Conservation (phyloP, 257 asterid genomes). For the Lithospermum erythrorhizon region DNA sequence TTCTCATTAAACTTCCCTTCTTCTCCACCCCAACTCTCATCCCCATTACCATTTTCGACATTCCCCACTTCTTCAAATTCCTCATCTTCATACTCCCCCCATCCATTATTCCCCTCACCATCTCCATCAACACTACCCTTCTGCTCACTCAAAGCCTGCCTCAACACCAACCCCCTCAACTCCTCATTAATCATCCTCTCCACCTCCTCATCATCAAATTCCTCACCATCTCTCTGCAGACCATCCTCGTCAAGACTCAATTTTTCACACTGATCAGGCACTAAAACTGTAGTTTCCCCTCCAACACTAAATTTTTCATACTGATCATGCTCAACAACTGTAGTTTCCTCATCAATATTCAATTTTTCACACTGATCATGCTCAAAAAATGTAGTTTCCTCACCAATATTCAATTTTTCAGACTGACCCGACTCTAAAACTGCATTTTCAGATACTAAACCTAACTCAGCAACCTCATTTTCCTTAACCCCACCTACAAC, state of each 20-base stretch:
- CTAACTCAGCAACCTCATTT: too few relatives aligned
- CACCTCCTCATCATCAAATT: slow-evolving; percentile 8
- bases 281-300: too few relatives aligned
- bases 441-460: too few relatives aligned
- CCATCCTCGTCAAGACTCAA: neutral
- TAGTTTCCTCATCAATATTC: too few relatives aligned
- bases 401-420: neutral
- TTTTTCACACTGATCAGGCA: too few relatives aligned
- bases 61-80: slow-evolving; percentile 4
- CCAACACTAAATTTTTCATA: too few relatives aligned
- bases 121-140: slow-evolving; percentile 7
- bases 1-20: slow-evolving; percentile 13
- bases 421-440: too few relatives aligned
- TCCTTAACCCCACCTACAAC: too few relatives aligned
- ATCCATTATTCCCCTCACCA: slow-evolving; percentile 5
- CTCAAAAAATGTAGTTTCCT: neutral
- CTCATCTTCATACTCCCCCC: neutral
- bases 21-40: slow-evolving; percentile 8
- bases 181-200: slow-evolving; percentile 12
- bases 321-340: too few relatives aligned
- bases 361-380: too few relatives aligned
- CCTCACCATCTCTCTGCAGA: too few relatives aligned
- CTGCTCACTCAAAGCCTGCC: slow-evolving; percentile 6
- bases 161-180: slow-evolving; percentile 9
- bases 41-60: slow-evolving; percentile 20